Evolutionary conservation across 2,329 filamentous ascomycete genomes (phyloP).

Genomic region (Colletotrichum tabaci): DNA sequence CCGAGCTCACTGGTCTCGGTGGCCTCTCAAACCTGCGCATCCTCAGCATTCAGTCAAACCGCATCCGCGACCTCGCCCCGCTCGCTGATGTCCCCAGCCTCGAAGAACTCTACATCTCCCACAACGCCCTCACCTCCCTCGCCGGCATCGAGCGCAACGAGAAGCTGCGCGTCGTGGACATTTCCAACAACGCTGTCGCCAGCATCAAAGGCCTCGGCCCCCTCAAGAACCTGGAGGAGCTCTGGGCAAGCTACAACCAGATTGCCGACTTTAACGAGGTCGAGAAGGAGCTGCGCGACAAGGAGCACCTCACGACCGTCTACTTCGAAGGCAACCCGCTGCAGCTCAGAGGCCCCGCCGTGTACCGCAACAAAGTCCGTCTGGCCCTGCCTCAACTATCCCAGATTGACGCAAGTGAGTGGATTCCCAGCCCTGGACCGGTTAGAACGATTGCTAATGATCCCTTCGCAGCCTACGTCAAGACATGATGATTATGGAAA

Average conservation of each 20-base stretch:
- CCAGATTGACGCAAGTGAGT: conserved; percentile 98
- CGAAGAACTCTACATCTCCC: conserved; percentile 95
- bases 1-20: conserved; percentile 82
- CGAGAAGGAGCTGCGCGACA: conserved; percentile 83
- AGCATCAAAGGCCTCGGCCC: conserved; percentile 80
- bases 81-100: conserved; percentile 81
- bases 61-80: conserved; percentile 83
- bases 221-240: conserved; percentile 83
- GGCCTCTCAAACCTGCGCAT: conserved; percentile 85
- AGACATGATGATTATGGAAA: conserved; percentile 33
- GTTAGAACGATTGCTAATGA: conserved; percentile 17
- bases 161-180: conserved; percentile 84
- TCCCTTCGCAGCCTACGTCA: conserved; percentile 39
- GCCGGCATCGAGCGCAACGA: conserved; percentile 78
- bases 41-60: conserved; percentile 95
- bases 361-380: conserved; percentile 95
- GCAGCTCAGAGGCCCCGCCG: conserved; percentile 81
- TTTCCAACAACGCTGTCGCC: conserved; percentile 88
- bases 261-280: conserved; percentile 86
- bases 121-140: conserved; percentile 88
- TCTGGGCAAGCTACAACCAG: conserved; percentile 95
- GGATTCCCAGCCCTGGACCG: no score
- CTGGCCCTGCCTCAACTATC: conserved; percentile 88
- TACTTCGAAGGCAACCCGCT: conserved; percentile 97
- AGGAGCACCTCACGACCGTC: conserved; percentile 86